Evolutionary conservation across 2,329 filamentous ascomycete species (phyloP), one percentile per base, ranked within the genome.

Genomic region (Talaromyces sp.): DNA sequence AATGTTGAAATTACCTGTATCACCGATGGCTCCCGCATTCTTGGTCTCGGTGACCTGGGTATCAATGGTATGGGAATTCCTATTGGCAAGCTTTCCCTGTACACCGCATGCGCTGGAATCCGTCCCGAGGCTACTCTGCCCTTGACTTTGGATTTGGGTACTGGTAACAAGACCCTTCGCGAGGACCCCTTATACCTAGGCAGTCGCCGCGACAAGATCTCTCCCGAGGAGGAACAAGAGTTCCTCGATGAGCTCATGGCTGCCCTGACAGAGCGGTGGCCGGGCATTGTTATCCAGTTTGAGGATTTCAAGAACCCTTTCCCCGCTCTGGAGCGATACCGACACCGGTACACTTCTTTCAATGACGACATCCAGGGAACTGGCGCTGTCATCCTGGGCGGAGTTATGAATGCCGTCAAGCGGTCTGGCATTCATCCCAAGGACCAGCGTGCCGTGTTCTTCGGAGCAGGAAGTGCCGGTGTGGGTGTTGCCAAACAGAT

Each of bases 291-390:
- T 67, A 91, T 98, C 65, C 95, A 98, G 75, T 98, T 96, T 70
- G 94, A 98, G 76, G 95, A 98, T 74, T 98, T 96, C 78, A 96
- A 98, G 82, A 96, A 94, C 72, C 94, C 95, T 54, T 99, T 98
- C 85, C 89, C 90, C 65, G 94, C 96, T 71, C 85, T 98, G 47
- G 90, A 95, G 74, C 87, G 92, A 64, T 98, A 98, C 80, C 89
- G 91, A 69, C 83, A 93, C 74, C 85, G 83, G 66, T 94, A 96
- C 83, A 93, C 91, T 77, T 96, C 91, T 84, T 99, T 99, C 86
- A 98, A 98, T 77, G 95, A 98, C 73, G 94, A 99, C 74, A 95
- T 99, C 73, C 94, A 98, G 82, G 94, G 94, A 67, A 98, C 95
- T 69, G 95, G 95, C 69, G 92, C 94, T 65, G 95, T 99, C 71